Conservation (phyloP, 495 filamentous ascomycete species). For the Penicillium maclennaniae region DNA sequence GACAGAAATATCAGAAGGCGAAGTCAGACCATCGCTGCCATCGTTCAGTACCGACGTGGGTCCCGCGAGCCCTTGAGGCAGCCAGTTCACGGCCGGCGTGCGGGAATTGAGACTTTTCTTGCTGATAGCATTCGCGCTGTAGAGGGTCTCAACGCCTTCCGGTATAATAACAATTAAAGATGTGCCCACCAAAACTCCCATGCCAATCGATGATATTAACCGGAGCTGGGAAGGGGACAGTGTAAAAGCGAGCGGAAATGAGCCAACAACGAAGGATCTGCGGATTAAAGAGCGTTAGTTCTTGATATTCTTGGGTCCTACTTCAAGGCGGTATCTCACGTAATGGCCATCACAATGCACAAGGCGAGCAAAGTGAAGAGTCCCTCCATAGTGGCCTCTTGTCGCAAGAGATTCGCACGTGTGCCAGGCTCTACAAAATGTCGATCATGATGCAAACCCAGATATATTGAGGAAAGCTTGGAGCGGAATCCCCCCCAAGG, state of each 20-base stretch:
- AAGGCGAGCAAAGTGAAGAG: slow-evolving; percentile 81
- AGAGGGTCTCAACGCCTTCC: slow-evolving; percentile 90
- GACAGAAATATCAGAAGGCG: slow-evolving; percentile 13
- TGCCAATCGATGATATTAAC: slow-evolving; percentile 85
- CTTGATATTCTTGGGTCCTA: neutral
- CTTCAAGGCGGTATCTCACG: slow-evolving; percentile 49
- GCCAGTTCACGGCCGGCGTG: slow-evolving; percentile 26
- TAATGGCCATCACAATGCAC: slow-evolving; percentile 89
- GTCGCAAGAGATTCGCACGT: slow-evolving; percentile 24
- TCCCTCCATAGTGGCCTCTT: slow-evolving; percentile 60
- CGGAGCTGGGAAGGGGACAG: slow-evolving; percentile 86
- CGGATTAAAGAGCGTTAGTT: slow-evolving; percentile 23
- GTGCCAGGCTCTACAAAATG: slow-evolving; percentile 19
- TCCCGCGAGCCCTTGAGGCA: slow-evolving; percentile 25
- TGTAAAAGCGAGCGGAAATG: slow-evolving; percentile 84
- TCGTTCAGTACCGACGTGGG: slow-evolving; percentile 7
- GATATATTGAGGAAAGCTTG: neutral
- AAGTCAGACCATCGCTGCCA: neutral
- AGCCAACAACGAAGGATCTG: slow-evolving; percentile 93
- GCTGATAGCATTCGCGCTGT: slow-evolving; percentile 50
- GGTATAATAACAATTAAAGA: slow-evolving; percentile 96
- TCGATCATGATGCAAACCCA: slow-evolving; percentile 22
- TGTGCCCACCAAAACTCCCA: slow-evolving; percentile 91
- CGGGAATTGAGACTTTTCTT: slow-evolving; percentile 33
- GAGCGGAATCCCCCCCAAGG: neutral